Percentiles rank a stretch among this genome's conserved stretches.
phyloP scores from a whole-genome alignment of 805 yeast genomes.

The Candida ulmi region DNA sequence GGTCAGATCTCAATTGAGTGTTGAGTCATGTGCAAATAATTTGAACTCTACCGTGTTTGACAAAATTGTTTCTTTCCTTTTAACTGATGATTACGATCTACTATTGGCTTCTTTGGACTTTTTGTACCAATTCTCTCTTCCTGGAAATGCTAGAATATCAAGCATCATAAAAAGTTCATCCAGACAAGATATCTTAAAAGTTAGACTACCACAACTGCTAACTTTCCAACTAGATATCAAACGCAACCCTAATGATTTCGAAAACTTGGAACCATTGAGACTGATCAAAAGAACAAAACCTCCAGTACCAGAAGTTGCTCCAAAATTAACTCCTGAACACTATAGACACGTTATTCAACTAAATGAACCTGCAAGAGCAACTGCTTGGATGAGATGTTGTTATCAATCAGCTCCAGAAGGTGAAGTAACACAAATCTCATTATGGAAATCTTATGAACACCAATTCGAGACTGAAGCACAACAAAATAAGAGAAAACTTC shows the following conservation, averaged over 20 bases:
- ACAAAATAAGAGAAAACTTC: constrained; percentile 50
- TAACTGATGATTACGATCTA: constrained; percentile 67
- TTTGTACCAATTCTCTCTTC: constrained; percentile 69
- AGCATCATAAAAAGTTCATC: constrained; percentile 41
- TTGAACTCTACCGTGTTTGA: constrained; percentile 42
- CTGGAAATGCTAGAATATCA: constrained; percentile 53
- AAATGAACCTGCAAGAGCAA: constrained; percentile 86
- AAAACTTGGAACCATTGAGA: constrained; percentile 23
- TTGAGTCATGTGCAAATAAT: constrained; percentile 45
- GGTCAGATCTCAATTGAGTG: constrained; percentile 46
- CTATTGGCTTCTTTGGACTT: constrained; percentile 72
- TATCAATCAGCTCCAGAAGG: constrained; percentile 74
- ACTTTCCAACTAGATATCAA: constrained; percentile 39
- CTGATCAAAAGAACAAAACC: constrained; percentile 57
- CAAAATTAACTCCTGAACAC: constrained; percentile 50
- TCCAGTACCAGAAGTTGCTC: constrained; percentile 59
- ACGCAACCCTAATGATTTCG: constrained; percentile 26
- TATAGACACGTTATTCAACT: constrained; percentile 55
- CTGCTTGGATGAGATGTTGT: constrained; percentile 90
- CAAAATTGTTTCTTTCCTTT: constrained; percentile 48
- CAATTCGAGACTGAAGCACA: constrained; percentile 63
- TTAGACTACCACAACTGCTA: constrained; percentile 59
- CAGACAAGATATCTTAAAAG: constrained; percentile 46
- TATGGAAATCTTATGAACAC: constrained; percentile 92
- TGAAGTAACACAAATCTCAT: constrained; percentile 89